Base-by-base conservation (phyloP, 306 rosid species). In the Bauhinia variegata region DNA sequence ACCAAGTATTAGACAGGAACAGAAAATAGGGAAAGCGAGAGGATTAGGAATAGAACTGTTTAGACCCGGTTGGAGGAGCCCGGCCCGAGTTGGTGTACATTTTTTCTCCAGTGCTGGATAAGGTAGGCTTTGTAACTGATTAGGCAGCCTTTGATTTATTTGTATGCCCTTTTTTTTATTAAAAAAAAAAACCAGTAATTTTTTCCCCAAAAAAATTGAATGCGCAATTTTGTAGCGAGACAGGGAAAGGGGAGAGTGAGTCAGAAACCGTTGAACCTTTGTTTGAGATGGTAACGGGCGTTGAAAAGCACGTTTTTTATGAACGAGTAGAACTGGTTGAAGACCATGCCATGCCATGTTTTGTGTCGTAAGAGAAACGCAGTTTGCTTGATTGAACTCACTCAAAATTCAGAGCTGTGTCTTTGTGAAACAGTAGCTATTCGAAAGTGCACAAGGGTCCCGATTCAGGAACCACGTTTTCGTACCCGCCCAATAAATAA, bases 31-130 rank as follows among this genome's bases (percentile, higher is more conserved):
- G 38, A 65, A 33, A 15, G 6, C 6, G 38, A 59, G 38, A 59
- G 73, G 47, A 17, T 16, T 12, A 59, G 44, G 43, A 37, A 49
- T n/a, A n/a, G n/a, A n/a, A n/a, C n/a, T n/a, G n/a, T n/a, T n/a
- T n/a, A n/a, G n/a, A n/a, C n/a, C n/a, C n/a, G n/a, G n/a, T n/a
- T n/a, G n/a, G n/a, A n/a, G n/a, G n/a, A n/a, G n/a, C n/a, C 28
- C 28, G 80, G 78, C 83, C 78, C 76, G 70, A 62, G 53, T 70
- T 63, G 65, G 82, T 82, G 86, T 84, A 84, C 62, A 82, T 79
- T 54, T 42, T 65, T 49, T 59, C 48, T 30, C 58, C 63, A 69
- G 66, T 68, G 75, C 75, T 75, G 65, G 83, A 80, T 84, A 83
- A 58, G 80, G 48, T 73, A 82, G 84, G 63, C 72, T 54, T 52